phyloP scores from a whole-genome alignment of 192 early-diverging fungal genomes.

The Coemansia sp. region DNA sequence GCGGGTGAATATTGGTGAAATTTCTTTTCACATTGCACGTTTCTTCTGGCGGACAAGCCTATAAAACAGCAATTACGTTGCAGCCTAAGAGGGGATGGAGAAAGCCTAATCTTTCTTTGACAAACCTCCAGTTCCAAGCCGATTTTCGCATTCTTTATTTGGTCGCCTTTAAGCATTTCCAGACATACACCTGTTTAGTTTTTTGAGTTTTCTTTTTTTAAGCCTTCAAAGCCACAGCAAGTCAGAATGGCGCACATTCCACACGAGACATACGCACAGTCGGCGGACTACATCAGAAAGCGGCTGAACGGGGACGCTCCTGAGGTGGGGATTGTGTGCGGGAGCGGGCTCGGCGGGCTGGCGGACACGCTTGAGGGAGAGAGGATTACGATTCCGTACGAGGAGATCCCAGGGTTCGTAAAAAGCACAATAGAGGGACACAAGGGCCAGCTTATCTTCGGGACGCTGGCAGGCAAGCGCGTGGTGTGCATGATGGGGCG shows the following conservation, averaged over 20 bases:
- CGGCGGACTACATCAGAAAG: conserved; percentile 32
- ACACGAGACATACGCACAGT: conserved; percentile 37
- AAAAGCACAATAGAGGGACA: conserved; percentile 63
- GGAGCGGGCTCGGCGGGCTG: conserved; percentile 82
- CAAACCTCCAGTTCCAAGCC: too few species aligned
- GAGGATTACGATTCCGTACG: conserved; percentile 67
- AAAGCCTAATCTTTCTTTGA: too few species aligned
- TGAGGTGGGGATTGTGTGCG: conserved; percentile 82
- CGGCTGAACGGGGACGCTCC: conserved; percentile 30
- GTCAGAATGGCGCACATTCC: conserved; percentile 26
- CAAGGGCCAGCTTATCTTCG: conserved; percentile 74
- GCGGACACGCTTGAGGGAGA: conserved; percentile 68
- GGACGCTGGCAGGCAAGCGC: conserved; percentile 68
- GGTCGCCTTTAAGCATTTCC: too few species aligned
- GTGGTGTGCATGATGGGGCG: conserved; percentile 90
- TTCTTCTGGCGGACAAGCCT: too few species aligned
- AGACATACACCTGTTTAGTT: too few species aligned
- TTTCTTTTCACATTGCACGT: too few species aligned
- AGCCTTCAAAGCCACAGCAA: neutral
- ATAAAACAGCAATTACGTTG: too few species aligned
- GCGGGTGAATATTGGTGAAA: too few species aligned
- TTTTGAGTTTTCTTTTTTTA: neutral
- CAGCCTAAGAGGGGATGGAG: too few species aligned
- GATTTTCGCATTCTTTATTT: too few species aligned
- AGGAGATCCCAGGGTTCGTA: conserved; percentile 86